A percentile compares a stretch with the other conserved stretches of the same genome.
Conservation (phyloP, 805 yeast genomes). For the Starmerella khaoyaiensis region DNA sequence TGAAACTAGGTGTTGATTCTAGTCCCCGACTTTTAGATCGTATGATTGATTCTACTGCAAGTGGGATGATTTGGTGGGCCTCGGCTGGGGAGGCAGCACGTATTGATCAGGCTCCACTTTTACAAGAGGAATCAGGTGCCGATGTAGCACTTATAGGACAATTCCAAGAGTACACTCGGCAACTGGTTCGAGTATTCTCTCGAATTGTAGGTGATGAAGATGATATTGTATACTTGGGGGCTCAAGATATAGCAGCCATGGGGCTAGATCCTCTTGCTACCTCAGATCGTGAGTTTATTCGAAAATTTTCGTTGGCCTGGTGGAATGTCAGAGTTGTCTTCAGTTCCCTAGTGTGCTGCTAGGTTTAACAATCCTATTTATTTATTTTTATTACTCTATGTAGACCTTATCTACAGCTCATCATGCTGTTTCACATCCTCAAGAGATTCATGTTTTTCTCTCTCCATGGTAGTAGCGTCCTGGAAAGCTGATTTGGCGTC, state of each 20-base stretch:
- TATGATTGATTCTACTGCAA: slow-evolving; percentile 16
- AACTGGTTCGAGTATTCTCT: slow-evolving; percentile 31
- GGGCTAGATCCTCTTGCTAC: slow-evolving; percentile 44
- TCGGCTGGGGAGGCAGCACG: slow-evolving; percentile 55
- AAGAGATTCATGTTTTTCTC: not conserved
- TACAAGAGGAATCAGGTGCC: no score
- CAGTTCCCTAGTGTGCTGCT: slow-evolving; percentile 25
- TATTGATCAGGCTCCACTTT: slow-evolving; percentile 23
- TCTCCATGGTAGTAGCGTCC: slow-evolving; percentile 2
- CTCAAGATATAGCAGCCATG: slow-evolving; percentile 41
- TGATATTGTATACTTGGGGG: slow-evolving; percentile 26
- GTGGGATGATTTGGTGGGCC: slow-evolving; percentile 76
- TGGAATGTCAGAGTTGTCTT: slow-evolving; percentile 37
- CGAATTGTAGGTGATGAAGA: slow-evolving; percentile 29
- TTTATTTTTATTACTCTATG: not conserved
- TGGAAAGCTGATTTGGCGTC: slow-evolving; percentile 13
- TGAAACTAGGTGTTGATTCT: slow-evolving; percentile 9
- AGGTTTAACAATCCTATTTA: not conserved
- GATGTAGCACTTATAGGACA: slow-evolving; percentile 34
- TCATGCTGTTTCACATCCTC: slow-evolving; percentile 2
- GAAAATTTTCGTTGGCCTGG: slow-evolving; percentile 35
- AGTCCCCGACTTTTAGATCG: slow-evolving; percentile 13
- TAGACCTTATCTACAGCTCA: slow-evolving; percentile 3
- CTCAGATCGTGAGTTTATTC: slow-evolving; percentile 36
- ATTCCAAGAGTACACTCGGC: slow-evolving; percentile 38